phyloP scores from a whole-genome alignment of 2,329 filamentous ascomycete species.

The Pseudocercospora fuligena region DNA sequence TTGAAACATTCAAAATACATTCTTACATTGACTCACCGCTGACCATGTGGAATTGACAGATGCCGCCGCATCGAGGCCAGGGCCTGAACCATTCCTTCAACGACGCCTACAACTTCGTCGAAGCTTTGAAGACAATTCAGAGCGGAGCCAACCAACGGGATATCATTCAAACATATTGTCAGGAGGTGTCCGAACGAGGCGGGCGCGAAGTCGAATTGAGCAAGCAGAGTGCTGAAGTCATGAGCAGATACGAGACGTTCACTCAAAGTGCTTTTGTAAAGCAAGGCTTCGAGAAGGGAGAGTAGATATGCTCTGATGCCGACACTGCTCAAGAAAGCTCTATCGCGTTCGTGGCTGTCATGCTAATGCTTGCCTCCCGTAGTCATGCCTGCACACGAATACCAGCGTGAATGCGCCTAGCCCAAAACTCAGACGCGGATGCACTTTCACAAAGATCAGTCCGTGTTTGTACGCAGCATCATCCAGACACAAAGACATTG shows the following conservation, averaged over 20 bases:
- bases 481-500: neutral
- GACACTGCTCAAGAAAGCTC: neutral
- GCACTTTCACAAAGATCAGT: neutral
- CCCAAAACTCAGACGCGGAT: neutral
- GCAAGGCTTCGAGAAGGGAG: neutral
- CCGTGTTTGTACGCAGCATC: neutral
- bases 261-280: neutral
- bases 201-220: neutral
- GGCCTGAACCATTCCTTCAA: no score
- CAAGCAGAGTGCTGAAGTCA: neutral
- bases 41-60: no score
- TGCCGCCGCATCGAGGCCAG: no score
- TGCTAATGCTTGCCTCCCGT: neutral
- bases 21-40: no score
- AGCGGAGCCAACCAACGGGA: neutral
- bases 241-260: neutral
- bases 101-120: no score
- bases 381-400: neutral
- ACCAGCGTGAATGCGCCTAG: neutral
- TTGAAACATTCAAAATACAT: no score
- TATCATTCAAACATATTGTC: neutral
- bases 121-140: neutral
- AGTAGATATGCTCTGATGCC: neutral
- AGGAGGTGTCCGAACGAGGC: neutral
- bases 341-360: neutral